Base-by-base conservation (phyloP, 208 protist genomes). In the Leishmania tropica region DNA sequence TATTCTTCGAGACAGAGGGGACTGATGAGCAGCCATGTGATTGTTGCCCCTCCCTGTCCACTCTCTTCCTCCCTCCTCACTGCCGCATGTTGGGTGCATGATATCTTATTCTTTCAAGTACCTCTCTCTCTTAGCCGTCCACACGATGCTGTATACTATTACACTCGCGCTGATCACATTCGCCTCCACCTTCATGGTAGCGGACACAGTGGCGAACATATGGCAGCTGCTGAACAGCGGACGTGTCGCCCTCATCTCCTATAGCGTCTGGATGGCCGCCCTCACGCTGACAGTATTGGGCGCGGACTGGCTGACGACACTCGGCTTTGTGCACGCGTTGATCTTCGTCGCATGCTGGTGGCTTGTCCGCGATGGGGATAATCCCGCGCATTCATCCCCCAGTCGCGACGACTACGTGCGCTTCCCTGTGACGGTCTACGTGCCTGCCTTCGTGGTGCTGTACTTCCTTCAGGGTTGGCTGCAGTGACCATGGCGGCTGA, bases 131-230 rank as follows among this genome's bases (percentile, higher is more conserved):
- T 37, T 40, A 1, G 56, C 31, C 37, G 37, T 37, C 37, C 65
- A 40, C 37, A 45, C 31, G 24, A 87, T 87, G 84, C 45, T 87
- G 19, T 88, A 88, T 60, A 58, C 77, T 45, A 3, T 78, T 28
- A 45, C 45, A 5, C 65, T 88, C 3, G 15, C 79, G 53, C 42
- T 88, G 68, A 53, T 83, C 81, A 96, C 93, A n/a, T 83, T 94
- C 42, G 79, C 78, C 72, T 94, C 91, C 51, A 88, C 91, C 35
- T 96, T 96, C 75, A 93, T 96, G 90, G 83, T 85, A 17, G 91
- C 90, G 35, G 93, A 96, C 78, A 90, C 93, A 6, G 80, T 89
- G 54, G 81, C 81, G 28, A 83, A 90, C 58, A 79, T 90, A 31
- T 88, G 86, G 74, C 62, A 62, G 65, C 28, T 88, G n/a, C 74